Evolutionary conservation across 306 rosid species (phyloP).

Genomic region (Quercus cerris): DNA sequence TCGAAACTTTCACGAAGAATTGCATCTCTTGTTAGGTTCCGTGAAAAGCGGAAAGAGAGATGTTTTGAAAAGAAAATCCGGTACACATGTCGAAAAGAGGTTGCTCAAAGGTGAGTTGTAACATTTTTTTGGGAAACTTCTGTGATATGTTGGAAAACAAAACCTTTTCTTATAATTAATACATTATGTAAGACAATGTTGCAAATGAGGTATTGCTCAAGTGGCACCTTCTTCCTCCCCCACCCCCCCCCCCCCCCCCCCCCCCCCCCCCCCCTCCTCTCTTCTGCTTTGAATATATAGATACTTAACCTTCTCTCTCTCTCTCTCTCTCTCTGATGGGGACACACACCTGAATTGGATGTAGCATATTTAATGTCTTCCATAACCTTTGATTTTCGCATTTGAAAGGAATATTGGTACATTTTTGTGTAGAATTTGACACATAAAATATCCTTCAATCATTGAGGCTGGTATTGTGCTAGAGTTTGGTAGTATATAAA

Average conservation of each 20-base stretch:
- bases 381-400: not conserved
- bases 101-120: conserved; percentile 64
- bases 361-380: not conserved
- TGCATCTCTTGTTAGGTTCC: conserved; percentile 80
- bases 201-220: too few species aligned
- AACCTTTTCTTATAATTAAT: not conserved
- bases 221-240: too few species aligned
- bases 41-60: conserved; percentile 78
- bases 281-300: too few species aligned
- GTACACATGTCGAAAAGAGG: conserved; percentile 69
- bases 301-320: not conserved
- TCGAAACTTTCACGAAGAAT: conserved; percentile 63
- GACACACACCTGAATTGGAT: not conserved
- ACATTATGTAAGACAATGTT: not conserved
- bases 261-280: too few species aligned
- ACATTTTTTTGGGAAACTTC: not conserved
- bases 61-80: conserved; percentile 77
- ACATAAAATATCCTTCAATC: conserved; percentile 1
- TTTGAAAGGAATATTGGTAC: not conserved
- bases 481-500: conserved; percentile 25
- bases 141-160: not conserved
- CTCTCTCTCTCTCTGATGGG: not conserved
- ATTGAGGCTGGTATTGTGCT: not conserved
- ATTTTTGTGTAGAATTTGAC: not conserved
- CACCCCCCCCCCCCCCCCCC: too few species aligned